A percentile compares a stretch with the other conserved stretches of the same genome.
phyloP scores from a whole-genome alignment of 2,329 filamentous ascomycete genomes.

The Sclerotinia minor region DNA sequence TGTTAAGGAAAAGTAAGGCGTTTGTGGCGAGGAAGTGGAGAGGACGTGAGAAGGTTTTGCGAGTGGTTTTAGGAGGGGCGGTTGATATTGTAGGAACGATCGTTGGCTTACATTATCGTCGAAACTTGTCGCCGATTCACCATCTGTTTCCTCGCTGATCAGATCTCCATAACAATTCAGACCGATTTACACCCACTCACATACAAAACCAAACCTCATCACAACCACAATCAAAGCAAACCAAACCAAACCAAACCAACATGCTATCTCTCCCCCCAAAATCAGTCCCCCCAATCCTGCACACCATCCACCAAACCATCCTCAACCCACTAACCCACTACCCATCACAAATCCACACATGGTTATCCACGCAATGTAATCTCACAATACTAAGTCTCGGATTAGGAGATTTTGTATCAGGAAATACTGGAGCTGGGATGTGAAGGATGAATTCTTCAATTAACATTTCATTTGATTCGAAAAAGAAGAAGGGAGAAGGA shows the following conservation, averaged over 20 bases:
- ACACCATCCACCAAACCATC: not conserved
- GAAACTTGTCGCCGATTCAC: not conserved
- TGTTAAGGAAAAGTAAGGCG: conserved; percentile 10
- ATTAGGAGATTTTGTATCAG: conserved; percentile 3
- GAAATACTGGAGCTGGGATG: not conserved
- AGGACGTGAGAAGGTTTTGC: not conserved
- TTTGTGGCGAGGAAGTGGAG: conserved; percentile 15
- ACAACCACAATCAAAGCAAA: not conserved
- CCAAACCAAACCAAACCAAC: not conserved
- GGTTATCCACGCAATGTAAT: conserved; percentile 2
- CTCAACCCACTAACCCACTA: too few relatives aligned
- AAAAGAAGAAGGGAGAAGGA: not conserved
- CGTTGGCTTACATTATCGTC: not conserved
- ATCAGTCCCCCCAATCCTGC: not conserved
- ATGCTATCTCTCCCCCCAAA: not conserved
- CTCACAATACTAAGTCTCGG: conserved; percentile 2
- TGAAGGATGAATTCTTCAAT: not conserved
- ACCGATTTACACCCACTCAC: not conserved
- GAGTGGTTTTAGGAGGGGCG: not conserved
- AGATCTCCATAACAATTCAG: not conserved
- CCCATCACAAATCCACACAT: conserved; percentile 7
- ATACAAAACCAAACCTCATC: not conserved
- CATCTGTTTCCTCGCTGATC: too few relatives aligned
- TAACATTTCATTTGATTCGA: not conserved
- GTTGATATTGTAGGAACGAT: not conserved